These are phyloP conservation scores for Aspergillus cristatus DNA, from an alignment of 495 filamentous ascomycete genomes.

Conservation along the genomic window DNA sequence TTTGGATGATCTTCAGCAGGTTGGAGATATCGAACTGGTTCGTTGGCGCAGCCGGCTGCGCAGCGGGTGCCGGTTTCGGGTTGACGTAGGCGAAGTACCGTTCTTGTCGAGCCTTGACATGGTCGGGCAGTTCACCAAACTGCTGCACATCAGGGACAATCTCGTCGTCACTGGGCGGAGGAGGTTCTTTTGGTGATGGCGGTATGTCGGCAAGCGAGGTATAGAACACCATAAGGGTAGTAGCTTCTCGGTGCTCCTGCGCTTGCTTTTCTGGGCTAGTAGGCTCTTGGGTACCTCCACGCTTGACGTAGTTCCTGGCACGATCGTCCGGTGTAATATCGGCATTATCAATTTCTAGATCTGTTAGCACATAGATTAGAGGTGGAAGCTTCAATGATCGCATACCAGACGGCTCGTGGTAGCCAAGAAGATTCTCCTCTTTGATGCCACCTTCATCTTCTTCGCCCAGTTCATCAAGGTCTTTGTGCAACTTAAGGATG, in stretches of 20 bases:
- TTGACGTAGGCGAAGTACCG: slow-evolving; percentile 34
- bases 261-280: slow-evolving; percentile 55
- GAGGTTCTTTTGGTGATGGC: slow-evolving; percentile 64
- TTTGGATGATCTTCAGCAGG: slow-evolving; percentile 39
- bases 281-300: slow-evolving; percentile 51
- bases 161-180: slow-evolving; percentile 32
- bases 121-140: slow-evolving; percentile 43
- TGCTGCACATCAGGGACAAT: slow-evolving; percentile 19
- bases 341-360: slow-evolving; percentile 45
- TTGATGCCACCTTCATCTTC: slow-evolving; percentile 51
- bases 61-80: slow-evolving; percentile 21
- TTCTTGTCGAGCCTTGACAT: slow-evolving; percentile 38
- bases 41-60: slow-evolving; percentile 17
- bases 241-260: slow-evolving; percentile 63
- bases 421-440: slow-evolving; percentile 39
- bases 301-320: slow-evolving; percentile 48
- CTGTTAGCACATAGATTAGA: slow-evolving; percentile 14
- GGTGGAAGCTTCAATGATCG: not conserved
- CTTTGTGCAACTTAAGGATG: slow-evolving; percentile 65
- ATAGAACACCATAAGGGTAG: slow-evolving; percentile 79
- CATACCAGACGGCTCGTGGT: slow-evolving; percentile 34
- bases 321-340: slow-evolving; percentile 43
- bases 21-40: slow-evolving; percentile 36
- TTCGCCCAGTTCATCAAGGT: slow-evolving; percentile 53
- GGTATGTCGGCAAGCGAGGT: slow-evolving; percentile 66